These are phyloP conservation scores for Atkinsonella hypoxylon DNA, from an alignment of 2,329 filamentous ascomycete species.

Conservation along the genomic window DNA sequence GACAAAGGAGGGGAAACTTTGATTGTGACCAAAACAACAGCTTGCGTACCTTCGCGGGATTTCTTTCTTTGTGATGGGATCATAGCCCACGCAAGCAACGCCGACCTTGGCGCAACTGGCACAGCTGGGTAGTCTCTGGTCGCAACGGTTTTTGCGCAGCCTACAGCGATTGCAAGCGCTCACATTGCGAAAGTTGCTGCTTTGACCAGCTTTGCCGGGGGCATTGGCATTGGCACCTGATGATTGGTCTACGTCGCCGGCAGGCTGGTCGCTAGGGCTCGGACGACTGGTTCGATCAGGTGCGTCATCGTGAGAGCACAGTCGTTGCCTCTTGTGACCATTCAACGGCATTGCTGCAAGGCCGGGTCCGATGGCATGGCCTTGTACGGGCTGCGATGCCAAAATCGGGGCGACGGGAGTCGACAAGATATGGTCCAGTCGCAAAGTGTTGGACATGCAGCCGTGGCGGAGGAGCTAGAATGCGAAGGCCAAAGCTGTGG, in stretches of 20 bases:
- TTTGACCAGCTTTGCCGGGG: slow-evolving; percentile 38
- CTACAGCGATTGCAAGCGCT: slow-evolving; percentile 91
- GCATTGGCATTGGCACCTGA: background rate
- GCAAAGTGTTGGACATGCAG: no score
- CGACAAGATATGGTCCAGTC: background rate
- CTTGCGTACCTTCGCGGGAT: slow-evolving; percentile 75
- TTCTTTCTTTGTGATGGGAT: slow-evolving; percentile 91
- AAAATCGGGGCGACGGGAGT: background rate
- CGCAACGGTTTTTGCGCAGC: slow-evolving; percentile 85
- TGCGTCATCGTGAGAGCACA: slow-evolving; percentile 37
- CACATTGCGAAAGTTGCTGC: slow-evolving; percentile 69
- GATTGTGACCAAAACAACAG: slow-evolving; percentile 20
- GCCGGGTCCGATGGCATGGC: background rate
- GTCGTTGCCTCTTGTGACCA: slow-evolving; percentile 48
- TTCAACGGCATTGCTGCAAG: slow-evolving; percentile 24
- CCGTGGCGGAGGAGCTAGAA: no score
- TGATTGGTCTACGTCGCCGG: slow-evolving; percentile 2
- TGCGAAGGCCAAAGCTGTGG: no score
- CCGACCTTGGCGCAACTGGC: slow-evolving; percentile 86
- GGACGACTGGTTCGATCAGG: slow-evolving; percentile 22
- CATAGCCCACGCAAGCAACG: slow-evolving; percentile 86
- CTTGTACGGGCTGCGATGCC: background rate
- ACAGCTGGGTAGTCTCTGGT: slow-evolving; percentile 84
- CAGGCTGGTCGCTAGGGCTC: slow-evolving; percentile 21
- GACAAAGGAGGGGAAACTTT: background rate